These are phyloP conservation scores for sweet orange (Citrus sinensis) DNA, from an alignment of 345 rosid genomes.

Conservation along the genomic window DVS_A1.0 CM039168.1:28751501-28752000, in stretches of 20 bases:
- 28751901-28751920: too few relatives aligned
- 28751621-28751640: too few relatives aligned
- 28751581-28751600: neutral
- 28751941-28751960: rapidly evolving
- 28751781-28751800: neutral
- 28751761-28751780: neutral
- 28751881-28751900: too few relatives aligned
- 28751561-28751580: neutral
- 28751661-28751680: too few relatives aligned
- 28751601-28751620: neutral
- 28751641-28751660: too few relatives aligned
- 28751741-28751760: neutral
- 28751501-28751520: too few relatives aligned
- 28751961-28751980: rapidly evolving
- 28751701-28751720: neutral
- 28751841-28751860: too few relatives aligned
- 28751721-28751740: neutral
- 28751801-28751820: neutral
- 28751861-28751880: too few relatives aligned
- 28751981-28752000: rapidly evolving
- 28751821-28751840: neutral
- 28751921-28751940: too few relatives aligned
- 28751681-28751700: neutral
- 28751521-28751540: neutral
- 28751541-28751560: neutral